Base-by-base conservation (phyloP, 768 basidiomycete genomes). In the Sutorius australiensis region DNA sequence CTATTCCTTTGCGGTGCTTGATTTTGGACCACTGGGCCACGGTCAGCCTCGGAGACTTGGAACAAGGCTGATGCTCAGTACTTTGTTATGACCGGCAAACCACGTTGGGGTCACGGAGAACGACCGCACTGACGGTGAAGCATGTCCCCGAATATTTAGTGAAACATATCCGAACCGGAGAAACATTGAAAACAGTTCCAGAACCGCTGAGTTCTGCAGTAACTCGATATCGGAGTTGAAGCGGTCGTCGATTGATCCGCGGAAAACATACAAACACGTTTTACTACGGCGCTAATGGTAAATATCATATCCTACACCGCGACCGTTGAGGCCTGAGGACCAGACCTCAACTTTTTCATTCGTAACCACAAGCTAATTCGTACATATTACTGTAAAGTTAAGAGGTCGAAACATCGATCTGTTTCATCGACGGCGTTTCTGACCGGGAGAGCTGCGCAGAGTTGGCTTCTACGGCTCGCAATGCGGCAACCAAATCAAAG, bases 401-500 rank as follows among this genome's bases (percentile, higher is more conserved):
- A 50, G 45, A 32, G 3, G 13, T 44, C 1, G 33, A 4, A 19
- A 17, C 28, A 10, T 59, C 50, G 24, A 1, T 34, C 14, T 65
- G 33, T 38, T 60, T 61, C 28, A 45, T 51, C 3, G 54, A 50
- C 24, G 30, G 13, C 7, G 55, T 51, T 1, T 55, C 64, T 24
- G 33, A 46, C 8, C 45, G 43, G 13, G 42, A 57, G 19, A 55
- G 30, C 6, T 30, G 21, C 11, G 19, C 45, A 14, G 51, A 30
- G 30, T 71, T 75, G 57, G 67, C 69, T 63, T 90, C 87, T 6
- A 87, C 89, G 12, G 84, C 84, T 8, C 71, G 75, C 37, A 92
- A 83, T 36, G 92, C 92, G 3, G 78, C 75, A 31, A 76, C 70
- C 34, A 98, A 72, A 67, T 95, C 94, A 58, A 97, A 75, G 73